Conservation (phyloP, 345 rosid genomes). For the Eutrema japonicum region DNA sequence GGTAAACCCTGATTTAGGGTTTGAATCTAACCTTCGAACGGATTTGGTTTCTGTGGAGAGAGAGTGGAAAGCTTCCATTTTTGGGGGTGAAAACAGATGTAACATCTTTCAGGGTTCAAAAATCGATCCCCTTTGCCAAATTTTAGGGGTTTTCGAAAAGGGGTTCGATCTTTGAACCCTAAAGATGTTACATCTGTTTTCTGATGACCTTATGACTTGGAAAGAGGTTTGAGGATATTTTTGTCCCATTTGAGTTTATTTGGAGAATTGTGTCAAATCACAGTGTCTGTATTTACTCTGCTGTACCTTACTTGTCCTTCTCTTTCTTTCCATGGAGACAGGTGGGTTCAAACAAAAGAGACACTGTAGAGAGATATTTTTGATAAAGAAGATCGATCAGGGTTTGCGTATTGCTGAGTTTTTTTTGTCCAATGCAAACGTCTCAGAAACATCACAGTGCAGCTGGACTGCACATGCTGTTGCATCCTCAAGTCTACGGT, state of each 20-base stretch:
- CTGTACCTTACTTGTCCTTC: conserved; percentile 24
- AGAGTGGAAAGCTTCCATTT: conserved; percentile 15
- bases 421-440: conserved; percentile 57
- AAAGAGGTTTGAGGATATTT: neutral
- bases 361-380: neutral
- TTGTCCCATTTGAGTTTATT: conserved; percentile 11
- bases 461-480: conserved; percentile 56
- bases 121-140: too few relatives aligned
- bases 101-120: too few relatives aligned
- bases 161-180: neutral
- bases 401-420: neutral
- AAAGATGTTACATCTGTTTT: conserved; percentile 38
- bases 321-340: conserved; percentile 22
- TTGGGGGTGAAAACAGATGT: neutral
- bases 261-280: conserved; percentile 5
- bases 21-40: neutral
- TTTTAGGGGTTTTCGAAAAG: too few relatives aligned
- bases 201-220: conserved; percentile 22
- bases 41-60: conserved; percentile 5
- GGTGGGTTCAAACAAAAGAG: conserved; percentile 16
- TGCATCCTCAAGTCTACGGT: conserved; percentile 52
- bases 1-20: conserved; percentile 24
- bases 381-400: conserved; percentile 11
- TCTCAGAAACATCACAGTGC: conserved; percentile 66
- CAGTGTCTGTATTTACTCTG: conserved; percentile 15